These are phyloP conservation scores for Hypholoma fasciculare DNA, from an alignment of 768 basidiomycete genomes.

Conservation along the genomic window DNA sequence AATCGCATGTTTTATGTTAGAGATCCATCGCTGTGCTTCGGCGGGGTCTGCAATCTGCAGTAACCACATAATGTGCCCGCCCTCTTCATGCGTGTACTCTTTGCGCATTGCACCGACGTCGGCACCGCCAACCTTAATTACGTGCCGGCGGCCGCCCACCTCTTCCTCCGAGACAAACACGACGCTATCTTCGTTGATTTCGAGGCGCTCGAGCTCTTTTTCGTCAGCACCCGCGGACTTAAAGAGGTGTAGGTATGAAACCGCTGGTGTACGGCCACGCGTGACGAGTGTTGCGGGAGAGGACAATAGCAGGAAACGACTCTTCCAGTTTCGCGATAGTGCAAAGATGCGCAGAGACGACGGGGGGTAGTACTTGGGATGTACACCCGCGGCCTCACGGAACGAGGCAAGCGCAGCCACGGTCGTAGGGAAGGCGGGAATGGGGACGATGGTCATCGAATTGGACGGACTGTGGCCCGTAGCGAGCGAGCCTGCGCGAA, in stretches of 20 bases:
- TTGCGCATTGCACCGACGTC: constrained; percentile 53
- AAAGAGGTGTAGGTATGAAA: constrained; percentile 74
- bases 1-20: constrained; percentile 69
- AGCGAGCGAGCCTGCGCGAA: constrained; percentile 39
- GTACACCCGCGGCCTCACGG: constrained; percentile 47
- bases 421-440: constrained; percentile 68
- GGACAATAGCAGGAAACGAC: constrained; percentile 60
- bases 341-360: constrained; percentile 72
- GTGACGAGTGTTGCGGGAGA: constrained; percentile 41
- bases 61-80: constrained; percentile 64
- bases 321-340: constrained; percentile 73
- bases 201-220: constrained; percentile 70
- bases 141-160: constrained; percentile 44
- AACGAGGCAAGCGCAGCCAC: constrained; percentile 50
- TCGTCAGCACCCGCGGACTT: constrained; percentile 60
- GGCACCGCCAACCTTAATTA: constrained; percentile 69
- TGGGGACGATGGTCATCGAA: constrained; percentile 33
- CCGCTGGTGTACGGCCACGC: constrained; percentile 34
- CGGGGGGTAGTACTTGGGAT: constrained; percentile 72
- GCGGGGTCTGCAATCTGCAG: constrained; percentile 61
- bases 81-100: constrained; percentile 46
- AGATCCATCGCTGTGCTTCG: constrained; percentile 78
- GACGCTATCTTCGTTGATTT: constrained; percentile 75
- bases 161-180: constrained; percentile 71
- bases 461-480: constrained; percentile 34